Evolutionary conservation across 169 alveolate genomes (phyloP), one percentile per base, ranked within the genome.

Genomic region (Neospora caninum): DNA sequence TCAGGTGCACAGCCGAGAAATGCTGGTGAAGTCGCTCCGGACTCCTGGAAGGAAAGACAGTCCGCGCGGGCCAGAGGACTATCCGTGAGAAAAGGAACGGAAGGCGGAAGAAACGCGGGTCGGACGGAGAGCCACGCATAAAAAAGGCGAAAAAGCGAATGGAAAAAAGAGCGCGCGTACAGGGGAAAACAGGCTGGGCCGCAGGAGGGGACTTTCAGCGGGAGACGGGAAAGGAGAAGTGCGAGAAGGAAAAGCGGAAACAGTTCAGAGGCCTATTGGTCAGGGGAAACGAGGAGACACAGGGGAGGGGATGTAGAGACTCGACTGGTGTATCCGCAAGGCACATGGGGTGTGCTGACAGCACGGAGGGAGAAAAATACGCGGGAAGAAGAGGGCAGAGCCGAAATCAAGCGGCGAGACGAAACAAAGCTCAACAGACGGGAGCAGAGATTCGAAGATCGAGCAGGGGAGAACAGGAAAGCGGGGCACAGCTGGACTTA

Each of bases 11-110:
- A 22, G 73, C 25, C 31, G 34, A 16, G 31, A 64, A 64, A 22
- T 64, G 73, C 16, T 64, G 86, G 86, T 78, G 86, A n/a, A 78
- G 86, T 1, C 86, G 86, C 86, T 78, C 86, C 13, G 86, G 86
- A n/a, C 86, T 78, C 86, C 86, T 78, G 86, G 2, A n/a, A 64
- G n/a, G 73, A 22, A 64, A 64, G 31, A 64, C 31, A 64, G 73
- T 64, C 31, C 31, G 16, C 20, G 16, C 31, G 20, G 73, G 16
- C n/a, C 73, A 22, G 4, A 22, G 73, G n/a, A 7, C 1, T 64
- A 22, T 64, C 73, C 31, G 16, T 64, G 58, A 49, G 58, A 9
- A 64, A 64, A 0, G n/a, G n/a, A n/a, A n/a, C 58, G 58, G 58
- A 49, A 49, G 13, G 22, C 58, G 13, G 58, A 13, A 49, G 58